Evolutionary conservation across 2,329 filamentous ascomycete species (phyloP).

Genomic region (Aspergillus sp.): DNA sequence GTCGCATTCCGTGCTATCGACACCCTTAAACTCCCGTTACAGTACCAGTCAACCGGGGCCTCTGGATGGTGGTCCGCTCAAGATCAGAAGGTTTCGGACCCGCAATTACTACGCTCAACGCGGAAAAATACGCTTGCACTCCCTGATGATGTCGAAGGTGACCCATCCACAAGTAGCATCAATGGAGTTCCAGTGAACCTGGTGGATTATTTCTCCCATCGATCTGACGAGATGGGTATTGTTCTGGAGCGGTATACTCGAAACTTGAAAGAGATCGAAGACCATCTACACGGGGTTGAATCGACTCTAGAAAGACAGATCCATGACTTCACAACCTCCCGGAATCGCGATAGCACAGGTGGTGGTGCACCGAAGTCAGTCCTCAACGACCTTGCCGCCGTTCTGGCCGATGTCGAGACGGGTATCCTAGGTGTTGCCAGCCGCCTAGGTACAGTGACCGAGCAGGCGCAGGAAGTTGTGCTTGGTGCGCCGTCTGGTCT

Average conservation of each 20-base stretch:
- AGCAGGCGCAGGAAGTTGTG: conserved; percentile 59
- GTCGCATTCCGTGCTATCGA: conserved; percentile 72
- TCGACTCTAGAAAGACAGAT: conserved; percentile 60
- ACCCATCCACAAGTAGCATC: conserved; percentile 42
- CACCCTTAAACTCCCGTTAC: conserved; percentile 68
- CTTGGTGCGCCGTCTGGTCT: conserved; percentile 41
- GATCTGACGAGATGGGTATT: conserved; percentile 61
- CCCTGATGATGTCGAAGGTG: conserved; percentile 45
- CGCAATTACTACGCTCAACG: conserved; percentile 39
- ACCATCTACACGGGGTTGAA: conserved; percentile 65
- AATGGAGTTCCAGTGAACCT: conserved; percentile 59
- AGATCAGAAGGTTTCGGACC: conserved; percentile 40
- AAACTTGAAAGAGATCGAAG: conserved; percentile 64
- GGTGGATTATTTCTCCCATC: conserved; percentile 63
- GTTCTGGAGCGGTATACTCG: conserved; percentile 59
- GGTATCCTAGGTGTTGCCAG: conserved; percentile 64
- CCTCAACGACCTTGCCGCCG: conserved; percentile 52
- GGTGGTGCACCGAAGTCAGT: conserved; percentile 46
- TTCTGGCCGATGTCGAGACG: conserved; percentile 65
- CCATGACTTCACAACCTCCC: conserved; percentile 51
- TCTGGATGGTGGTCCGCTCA: conserved; percentile 41
- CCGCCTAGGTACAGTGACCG: conserved; percentile 59
- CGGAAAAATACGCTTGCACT: conserved; percentile 48
- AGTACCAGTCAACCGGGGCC: conserved; percentile 55
- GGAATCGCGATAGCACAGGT: conserved; percentile 39